These are phyloP conservation scores for Neocatenulostroma microsporum DNA, from an alignment of 2,329 filamentous ascomycete genomes.

Conservation along the genomic window DNA sequence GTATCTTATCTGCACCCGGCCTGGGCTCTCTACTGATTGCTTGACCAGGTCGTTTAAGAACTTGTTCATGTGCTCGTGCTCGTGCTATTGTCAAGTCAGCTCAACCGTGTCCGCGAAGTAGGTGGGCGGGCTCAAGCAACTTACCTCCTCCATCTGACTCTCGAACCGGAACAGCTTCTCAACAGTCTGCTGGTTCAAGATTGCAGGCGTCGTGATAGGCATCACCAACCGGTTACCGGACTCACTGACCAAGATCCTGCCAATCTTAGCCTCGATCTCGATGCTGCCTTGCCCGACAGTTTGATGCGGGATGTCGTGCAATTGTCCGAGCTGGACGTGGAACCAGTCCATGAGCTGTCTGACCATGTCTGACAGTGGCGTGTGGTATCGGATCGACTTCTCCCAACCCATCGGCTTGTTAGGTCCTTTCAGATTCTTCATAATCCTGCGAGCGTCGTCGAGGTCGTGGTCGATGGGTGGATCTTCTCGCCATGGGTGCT, in stretches of 20 bases:
- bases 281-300: slow-evolving; percentile 63
- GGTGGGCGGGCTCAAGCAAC: slow-evolving; percentile 15
- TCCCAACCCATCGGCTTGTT: too few relatives aligned
- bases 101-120: slow-evolving; percentile 15
- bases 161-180: slow-evolving; percentile 57
- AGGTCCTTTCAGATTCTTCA: too few relatives aligned
- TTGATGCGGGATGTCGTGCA: slow-evolving; percentile 50
- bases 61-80: slow-evolving; percentile 76
- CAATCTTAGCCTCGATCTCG: slow-evolving; percentile 92
- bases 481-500: slow-evolving; percentile 11
- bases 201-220: slow-evolving; percentile 61
- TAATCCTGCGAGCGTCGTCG: slow-evolving; percentile 18
- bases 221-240: slow-evolving; percentile 62
- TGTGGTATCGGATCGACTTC: slow-evolving; percentile 21
- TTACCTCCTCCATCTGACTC: slow-evolving; percentile 84
- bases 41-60: slow-evolving; percentile 66
- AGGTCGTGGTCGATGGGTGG: slow-evolving; percentile 21
- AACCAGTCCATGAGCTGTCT: slow-evolving; percentile 24
- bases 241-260: slow-evolving; percentile 66
- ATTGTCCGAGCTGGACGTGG: slow-evolving; percentile 13
- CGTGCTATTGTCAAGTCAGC: slow-evolving; percentile 54
- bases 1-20: slow-evolving; percentile 64
- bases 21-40: slow-evolving; percentile 11
- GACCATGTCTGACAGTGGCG: slow-evolving; percentile 18
- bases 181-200: slow-evolving; percentile 51